Evolutionary conservation across 345 rosid genomes (phyloP), one percentile per base, ranked within the genome.

Genomic region (Gossypium sturtianum): DNA sequence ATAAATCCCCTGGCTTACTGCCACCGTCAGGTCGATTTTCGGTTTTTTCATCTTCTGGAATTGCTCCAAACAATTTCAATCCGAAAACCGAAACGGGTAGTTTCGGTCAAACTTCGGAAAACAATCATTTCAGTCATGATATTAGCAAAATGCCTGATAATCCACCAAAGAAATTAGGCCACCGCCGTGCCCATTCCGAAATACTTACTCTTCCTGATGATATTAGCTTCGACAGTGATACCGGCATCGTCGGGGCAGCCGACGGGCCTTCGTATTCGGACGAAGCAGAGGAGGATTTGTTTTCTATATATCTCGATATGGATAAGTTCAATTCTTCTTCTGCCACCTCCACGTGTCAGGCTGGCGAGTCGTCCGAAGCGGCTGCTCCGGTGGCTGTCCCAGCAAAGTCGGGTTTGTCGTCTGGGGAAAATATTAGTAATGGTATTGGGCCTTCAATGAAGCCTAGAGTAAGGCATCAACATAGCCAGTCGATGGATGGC

Each of bases 181-280:
- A 95, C 19, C 93, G 99, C 29, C 89, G 99, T 34, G 93, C 97
- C 62, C 98, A 95, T 76, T 95, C 99, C 0, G 99, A 95, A 68
- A 93, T 95, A 72, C 92, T 95, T n/a, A 91, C 89, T 48, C 91
- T 89, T 12, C 97, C 99, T 34, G 97, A 93, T 80, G 98, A 93
- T 82, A 85, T 95, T 52, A 88, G 91, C 83, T 90, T 95, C 65
- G 92, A 93, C 73, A 85, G 91, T 82, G 98, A 91, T 80, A 93
- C 90, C 43, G 93, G 99, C 11, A 89, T 89, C 22, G 94, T 91
- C 64, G 95, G 92, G 70, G 87, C 77, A 52, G 88, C 76, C 12
- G 94, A 89, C 78, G 96, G 90, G 51, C 89, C 94, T 48, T 86
- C 94, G 56, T 83, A 86, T 66, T 91, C 97, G 1, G 98, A 91